Conservation (phyloP, 2,329 filamentous ascomycete species). For the Colletotrichum falcatum region DNA sequence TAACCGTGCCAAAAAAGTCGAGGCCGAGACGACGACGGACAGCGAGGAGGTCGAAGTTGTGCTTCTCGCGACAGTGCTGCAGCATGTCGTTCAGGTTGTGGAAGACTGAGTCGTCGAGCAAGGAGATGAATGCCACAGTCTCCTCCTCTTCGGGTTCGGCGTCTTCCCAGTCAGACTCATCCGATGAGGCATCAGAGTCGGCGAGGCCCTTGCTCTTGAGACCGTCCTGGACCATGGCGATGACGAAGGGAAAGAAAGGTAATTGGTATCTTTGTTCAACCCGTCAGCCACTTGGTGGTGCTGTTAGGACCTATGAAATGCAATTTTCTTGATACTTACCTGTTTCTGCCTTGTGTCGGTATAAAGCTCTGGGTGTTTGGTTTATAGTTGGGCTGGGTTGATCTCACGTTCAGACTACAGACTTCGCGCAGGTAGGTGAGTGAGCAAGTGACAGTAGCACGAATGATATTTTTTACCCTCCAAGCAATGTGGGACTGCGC, state of each 20-base stretch:
- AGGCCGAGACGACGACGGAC: constrained; percentile 68
- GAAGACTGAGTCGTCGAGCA: constrained; percentile 76
- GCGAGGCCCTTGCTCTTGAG: constrained; percentile 17
- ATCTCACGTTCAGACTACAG: neutral
- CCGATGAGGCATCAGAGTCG: constrained; percentile 44
- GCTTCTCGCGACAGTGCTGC: constrained; percentile 73
- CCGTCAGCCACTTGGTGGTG: neutral
- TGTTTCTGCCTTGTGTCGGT: neutral
- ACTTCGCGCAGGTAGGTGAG: neutral
- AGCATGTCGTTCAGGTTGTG: constrained; percentile 74
- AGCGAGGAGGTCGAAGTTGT: constrained; percentile 75
- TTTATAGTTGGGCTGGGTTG: neutral
- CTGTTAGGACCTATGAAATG: neutral
- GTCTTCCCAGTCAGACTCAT: constrained; percentile 65
- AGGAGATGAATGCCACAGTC: constrained; percentile 70
- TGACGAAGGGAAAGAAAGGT: neutral
- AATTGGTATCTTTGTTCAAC: neutral
- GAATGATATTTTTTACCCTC: constrained; percentile 14
- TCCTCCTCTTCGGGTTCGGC: constrained; percentile 73
- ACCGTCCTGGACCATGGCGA: constrained; percentile 20
- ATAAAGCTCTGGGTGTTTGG: no score
- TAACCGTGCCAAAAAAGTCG: constrained; percentile 80
- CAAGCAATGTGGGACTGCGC: constrained; percentile 14
- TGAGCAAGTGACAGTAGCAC: neutral
- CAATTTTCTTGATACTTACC: neutral